phyloP scores from a whole-genome alignment of 768 basidiomycete genomes.

The Naganishia vishniacii region DNA sequence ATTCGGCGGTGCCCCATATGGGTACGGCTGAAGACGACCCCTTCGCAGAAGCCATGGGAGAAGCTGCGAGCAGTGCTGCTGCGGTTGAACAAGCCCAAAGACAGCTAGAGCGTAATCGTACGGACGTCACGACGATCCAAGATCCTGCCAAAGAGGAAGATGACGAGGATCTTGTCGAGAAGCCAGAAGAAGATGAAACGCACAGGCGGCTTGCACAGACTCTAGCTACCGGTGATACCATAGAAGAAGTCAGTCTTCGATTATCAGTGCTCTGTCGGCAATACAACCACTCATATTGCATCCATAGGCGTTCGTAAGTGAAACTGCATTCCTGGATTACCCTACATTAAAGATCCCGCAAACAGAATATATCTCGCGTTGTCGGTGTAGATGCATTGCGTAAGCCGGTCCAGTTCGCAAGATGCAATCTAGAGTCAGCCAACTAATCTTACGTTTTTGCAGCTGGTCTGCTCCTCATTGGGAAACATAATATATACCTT shows the following conservation, averaged over 20 bases:
- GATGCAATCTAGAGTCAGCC: no score
- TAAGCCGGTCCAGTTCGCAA: constrained; percentile 52
- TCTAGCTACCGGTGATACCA: constrained; percentile 79
- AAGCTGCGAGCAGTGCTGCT: constrained; percentile 34
- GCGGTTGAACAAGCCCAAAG: not conserved
- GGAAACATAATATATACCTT: constrained; percentile 78
- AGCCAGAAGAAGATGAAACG: constrained; percentile 56
- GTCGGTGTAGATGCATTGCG: constrained; percentile 88
- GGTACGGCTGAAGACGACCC: constrained; percentile 47
- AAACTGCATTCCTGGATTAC: no score
- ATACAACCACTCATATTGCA: not conserved
- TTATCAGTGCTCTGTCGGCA: not conserved
- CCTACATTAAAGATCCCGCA: constrained; percentile 41
- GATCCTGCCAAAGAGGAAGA: constrained; percentile 13
- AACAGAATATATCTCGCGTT: constrained; percentile 77
- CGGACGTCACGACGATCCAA: not conserved
- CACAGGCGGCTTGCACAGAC: constrained; percentile 79
- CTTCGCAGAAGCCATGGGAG: constrained; percentile 39
- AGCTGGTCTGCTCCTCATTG: constrained; percentile 85
- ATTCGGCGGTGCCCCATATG: constrained; percentile 41
- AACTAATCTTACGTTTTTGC: constrained; percentile 17
- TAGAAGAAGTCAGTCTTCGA: constrained; percentile 57
- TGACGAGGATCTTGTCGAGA: constrained; percentile 23
- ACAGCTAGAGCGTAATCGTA: not conserved
- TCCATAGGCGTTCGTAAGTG: constrained; percentile 8